These are phyloP conservation scores for Hapsidospora chrysogenum DNA, from an alignment of 495 filamentous ascomycete genomes.

Conservation along the genomic window DNA sequence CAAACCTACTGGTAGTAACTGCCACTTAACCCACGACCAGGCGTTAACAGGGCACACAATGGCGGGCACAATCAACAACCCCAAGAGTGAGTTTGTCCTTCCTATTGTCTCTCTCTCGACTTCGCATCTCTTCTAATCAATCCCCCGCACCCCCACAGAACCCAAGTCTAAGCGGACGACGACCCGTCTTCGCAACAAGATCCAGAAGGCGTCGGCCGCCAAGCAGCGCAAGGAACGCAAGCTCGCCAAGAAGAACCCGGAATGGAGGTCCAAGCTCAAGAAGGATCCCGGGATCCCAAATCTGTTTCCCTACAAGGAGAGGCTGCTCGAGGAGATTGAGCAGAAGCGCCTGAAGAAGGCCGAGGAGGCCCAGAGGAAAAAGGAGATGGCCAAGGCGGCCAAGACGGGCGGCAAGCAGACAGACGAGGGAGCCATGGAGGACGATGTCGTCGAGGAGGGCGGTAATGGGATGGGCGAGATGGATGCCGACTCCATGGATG, in stretches of 20 bases:
- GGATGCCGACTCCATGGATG: constrained; percentile 25
- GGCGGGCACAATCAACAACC: constrained; percentile 33
- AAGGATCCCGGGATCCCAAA: constrained; percentile 97
- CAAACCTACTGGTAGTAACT: not conserved
- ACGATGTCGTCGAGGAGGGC: constrained; percentile 30
- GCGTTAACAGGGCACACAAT: constrained; percentile 9
- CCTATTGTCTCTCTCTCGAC: constrained; percentile 3
- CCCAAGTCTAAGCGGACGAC: constrained; percentile 86
- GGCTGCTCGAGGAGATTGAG: constrained; percentile 85
- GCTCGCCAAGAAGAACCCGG: constrained; percentile 82
- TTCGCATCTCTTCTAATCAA: constrained; percentile 7
- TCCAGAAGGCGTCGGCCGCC: constrained; percentile 78
- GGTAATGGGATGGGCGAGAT: constrained; percentile 21
- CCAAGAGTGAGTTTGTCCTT: constrained; percentile 23
- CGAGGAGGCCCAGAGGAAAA: constrained; percentile 54
- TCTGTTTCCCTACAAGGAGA: constrained; percentile 94
- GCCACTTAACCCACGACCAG: constrained; percentile 1
- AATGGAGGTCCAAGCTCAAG: constrained; percentile 86
- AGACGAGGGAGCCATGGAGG: constrained; percentile 23
- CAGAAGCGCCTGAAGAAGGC: constrained; percentile 62
- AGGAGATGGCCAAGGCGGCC: constrained; percentile 54
- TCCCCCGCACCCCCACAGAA: constrained; percentile 31
- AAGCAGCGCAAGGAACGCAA: constrained; percentile 86
- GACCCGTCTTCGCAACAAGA: constrained; percentile 82
- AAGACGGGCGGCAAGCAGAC: constrained; percentile 23